A percentile compares a stretch with the other conserved stretches of the same genome.
These are phyloP conservation scores for Hordeum pubiflorum DNA, from an alignment of 202 grass and related monocot genomes.

Conservation along the genomic window DNA sequence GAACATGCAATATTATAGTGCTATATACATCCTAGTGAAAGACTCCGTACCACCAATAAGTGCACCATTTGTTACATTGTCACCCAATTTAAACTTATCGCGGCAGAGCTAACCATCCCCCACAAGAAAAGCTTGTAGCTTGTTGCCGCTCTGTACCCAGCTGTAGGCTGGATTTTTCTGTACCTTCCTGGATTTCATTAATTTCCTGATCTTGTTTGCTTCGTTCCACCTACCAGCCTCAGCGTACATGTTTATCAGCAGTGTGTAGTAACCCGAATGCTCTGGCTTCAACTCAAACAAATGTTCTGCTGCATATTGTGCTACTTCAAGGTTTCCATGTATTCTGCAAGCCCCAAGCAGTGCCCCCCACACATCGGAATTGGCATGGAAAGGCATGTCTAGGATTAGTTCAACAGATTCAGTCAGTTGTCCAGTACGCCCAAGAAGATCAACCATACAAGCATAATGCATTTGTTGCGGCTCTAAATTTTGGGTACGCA, in stretches of 20 bases:
- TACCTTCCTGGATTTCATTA: conserved; percentile 88
- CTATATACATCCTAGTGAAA: conserved; percentile 5
- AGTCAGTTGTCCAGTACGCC: conserved; percentile 55
- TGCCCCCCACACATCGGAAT: conserved; percentile 88
- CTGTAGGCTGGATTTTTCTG: conserved; percentile 78
- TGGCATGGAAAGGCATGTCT: conserved; percentile 70
- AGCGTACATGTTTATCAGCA: conserved; percentile 79
- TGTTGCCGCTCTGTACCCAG: conserved; percentile 65
- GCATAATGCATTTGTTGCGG: conserved; percentile 86
- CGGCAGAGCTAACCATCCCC: background rate
- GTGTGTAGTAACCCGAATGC: conserved; percentile 74
- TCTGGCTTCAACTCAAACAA: conserved; percentile 78
- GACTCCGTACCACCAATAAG: background rate
- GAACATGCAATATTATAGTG: background rate
- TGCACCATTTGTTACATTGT: background rate
- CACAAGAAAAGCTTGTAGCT: conserved; percentile 36
- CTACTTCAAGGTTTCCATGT: conserved; percentile 75
- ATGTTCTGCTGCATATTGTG: conserved; percentile 58
- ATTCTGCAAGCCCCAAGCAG: conserved; percentile 78
- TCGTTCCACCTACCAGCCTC: conserved; percentile 79
- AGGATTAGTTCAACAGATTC: conserved; percentile 58
- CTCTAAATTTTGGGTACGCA: conserved; percentile 61
- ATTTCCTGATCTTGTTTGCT: conserved; percentile 52
- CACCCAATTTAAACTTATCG: background rate
- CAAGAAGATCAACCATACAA: conserved; percentile 90